A percentile compares a stretch with the other conserved stretches of the same genome.
These are phyloP conservation scores for Gossypium rotundifolium DNA, from an alignment of 345 rosid genomes.

Conservation along the genomic window DNA sequence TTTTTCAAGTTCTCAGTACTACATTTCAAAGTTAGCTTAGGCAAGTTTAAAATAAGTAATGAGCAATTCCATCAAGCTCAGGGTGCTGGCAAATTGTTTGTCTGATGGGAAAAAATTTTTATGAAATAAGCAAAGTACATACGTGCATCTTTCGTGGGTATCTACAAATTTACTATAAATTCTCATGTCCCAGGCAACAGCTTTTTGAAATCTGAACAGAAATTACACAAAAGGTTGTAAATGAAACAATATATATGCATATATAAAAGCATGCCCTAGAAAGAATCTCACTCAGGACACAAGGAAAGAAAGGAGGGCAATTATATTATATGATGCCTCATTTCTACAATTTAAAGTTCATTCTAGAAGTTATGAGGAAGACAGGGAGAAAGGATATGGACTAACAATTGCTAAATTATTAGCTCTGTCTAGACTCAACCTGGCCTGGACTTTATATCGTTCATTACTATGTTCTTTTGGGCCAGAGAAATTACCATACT, in stretches of 20 bases:
- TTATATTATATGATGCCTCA: background rate
- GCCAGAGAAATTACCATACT: background rate
- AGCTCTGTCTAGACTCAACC: background rate
- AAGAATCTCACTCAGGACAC: too few species aligned
- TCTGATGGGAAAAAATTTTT: background rate
- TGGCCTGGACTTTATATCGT: background rate
- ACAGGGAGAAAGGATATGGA: background rate
- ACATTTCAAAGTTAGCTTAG: background rate
- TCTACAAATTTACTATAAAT: slow-evolving; percentile 78
- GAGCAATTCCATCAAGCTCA: background rate
- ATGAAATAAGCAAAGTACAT: slow-evolving; percentile 17
- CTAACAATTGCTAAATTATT: background rate
- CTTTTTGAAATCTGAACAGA: slow-evolving; percentile 40
- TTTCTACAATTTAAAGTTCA: background rate
- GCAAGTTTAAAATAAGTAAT: background rate
- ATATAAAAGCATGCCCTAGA: too few species aligned
- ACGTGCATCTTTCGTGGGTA: slow-evolving; percentile 77
- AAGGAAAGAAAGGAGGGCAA: too few species aligned
- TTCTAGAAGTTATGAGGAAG: background rate
- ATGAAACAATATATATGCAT: too few species aligned
- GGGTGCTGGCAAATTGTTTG: background rate
- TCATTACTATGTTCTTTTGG: background rate
- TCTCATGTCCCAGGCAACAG: slow-evolving; percentile 93
- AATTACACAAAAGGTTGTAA: background rate
- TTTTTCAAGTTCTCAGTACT: background rate